These are phyloP conservation scores for Talaromyces nanjingensis DNA, from an alignment of 495 filamentous ascomycete genomes.

Conservation along the genomic window DNA sequence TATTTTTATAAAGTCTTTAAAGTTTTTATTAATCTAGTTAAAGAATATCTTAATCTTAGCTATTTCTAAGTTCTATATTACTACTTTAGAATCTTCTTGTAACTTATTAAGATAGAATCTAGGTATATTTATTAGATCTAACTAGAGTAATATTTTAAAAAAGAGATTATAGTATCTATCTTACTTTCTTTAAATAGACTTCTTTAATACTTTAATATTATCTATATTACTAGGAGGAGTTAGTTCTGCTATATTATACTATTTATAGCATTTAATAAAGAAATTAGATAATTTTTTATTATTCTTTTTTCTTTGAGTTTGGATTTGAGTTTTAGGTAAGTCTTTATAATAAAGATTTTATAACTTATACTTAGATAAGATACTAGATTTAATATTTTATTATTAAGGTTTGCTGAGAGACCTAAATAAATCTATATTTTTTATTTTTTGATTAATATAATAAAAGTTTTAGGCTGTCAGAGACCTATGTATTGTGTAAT, in stretches of 20 bases:
- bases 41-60: too few species aligned
- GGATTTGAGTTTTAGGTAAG: neutral
- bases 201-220: constrained; percentile 4
- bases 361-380: too few species aligned
- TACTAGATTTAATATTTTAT: neutral
- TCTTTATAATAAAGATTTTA: neutral
- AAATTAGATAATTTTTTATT: neutral
- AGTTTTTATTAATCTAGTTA: constrained; percentile 13
- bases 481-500: neutral
- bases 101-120: too few species aligned
- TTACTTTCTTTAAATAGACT: constrained; percentile 4
- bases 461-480: neutral
- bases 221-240: neutral
- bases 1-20: constrained; percentile 7
- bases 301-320: neutral
- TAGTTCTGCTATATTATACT: neutral
- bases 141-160: too few species aligned
- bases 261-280: constrained; percentile 7
- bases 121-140: too few species aligned
- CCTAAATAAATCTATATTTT: neutral
- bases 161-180: too few species aligned
- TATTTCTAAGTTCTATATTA: too few species aligned
- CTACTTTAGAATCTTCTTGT: too few species aligned
- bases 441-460: neutral
- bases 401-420: neutral